Evolutionary conservation across 345 rosid genomes (phyloP).

Genomic region (Pelargonium nanum): DNA sequence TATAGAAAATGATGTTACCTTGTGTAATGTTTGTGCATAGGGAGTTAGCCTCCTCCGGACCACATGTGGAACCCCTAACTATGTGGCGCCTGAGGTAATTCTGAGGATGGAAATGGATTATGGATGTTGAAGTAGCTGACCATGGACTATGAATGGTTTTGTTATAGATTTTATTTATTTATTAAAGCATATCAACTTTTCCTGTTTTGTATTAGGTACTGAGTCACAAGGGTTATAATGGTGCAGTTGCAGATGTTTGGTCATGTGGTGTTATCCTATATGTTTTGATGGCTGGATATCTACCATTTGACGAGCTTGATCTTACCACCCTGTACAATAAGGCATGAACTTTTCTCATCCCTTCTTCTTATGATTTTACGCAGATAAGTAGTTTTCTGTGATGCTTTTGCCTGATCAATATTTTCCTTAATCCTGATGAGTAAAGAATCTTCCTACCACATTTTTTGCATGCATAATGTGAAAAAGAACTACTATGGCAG

Average conservation of each 20-base stretch:
- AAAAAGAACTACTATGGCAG: background rate
- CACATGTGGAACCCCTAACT: conserved; percentile 95
- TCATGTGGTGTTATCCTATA: conserved; percentile 93
- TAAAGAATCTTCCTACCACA: too few relatives aligned
- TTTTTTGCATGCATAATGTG: background rate
- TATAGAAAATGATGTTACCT: background rate
- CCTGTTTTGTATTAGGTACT: conserved; percentile 54
- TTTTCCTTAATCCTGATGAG: too few relatives aligned
- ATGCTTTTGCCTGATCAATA: too few relatives aligned
- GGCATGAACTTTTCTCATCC: conserved; percentile 40
- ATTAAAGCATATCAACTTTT: background rate
- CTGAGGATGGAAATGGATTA: background rate
- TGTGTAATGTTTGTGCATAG: conserved; percentile 23
- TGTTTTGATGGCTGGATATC: conserved; percentile 93
- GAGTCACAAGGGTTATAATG: conserved; percentile 90
- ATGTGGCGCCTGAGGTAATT: conserved; percentile 94
- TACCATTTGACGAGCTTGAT: conserved; percentile 97
- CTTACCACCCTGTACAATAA: conserved; percentile 85
- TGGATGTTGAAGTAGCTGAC: background rate
- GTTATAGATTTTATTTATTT: too few relatives aligned
- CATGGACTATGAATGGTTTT: too few relatives aligned
- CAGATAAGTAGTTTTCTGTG: conserved; percentile 8
- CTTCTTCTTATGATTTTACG: conserved; percentile 6
- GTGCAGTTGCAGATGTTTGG: conserved; percentile 95
- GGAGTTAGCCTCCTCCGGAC: conserved; percentile 81